These are phyloP conservation scores for Auriscalpium microsporum DNA, from an alignment of 768 basidiomycete genomes.

Conservation along the genomic window DNA sequence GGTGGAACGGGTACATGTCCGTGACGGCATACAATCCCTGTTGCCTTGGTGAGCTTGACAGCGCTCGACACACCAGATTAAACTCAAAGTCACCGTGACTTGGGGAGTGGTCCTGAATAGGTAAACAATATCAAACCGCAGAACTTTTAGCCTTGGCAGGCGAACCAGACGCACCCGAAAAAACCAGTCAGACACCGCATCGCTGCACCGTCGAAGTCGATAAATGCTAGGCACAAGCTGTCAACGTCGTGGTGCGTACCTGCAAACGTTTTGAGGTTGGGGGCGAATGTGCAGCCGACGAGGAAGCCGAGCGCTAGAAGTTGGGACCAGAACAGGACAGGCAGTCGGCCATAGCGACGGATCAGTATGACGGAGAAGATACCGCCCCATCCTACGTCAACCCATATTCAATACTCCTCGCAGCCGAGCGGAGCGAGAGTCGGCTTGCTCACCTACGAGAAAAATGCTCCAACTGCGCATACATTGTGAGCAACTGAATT, in stretches of 20 bases:
- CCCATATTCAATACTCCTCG: background rate
- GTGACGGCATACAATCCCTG: slow-evolving; percentile 54
- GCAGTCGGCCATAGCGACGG: slow-evolving; percentile 54
- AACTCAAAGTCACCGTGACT: slow-evolving; percentile 31
- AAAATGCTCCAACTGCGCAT: slow-evolving; percentile 54
- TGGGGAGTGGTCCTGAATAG: slow-evolving; percentile 46
- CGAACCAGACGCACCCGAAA: slow-evolving; percentile 44
- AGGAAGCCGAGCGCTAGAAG: slow-evolving; percentile 49
- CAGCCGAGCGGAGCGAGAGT: slow-evolving; percentile 4
- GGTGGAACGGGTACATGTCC: slow-evolving; percentile 61
- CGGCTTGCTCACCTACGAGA: slow-evolving; percentile 34
- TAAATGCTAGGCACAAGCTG: slow-evolving; percentile 10
- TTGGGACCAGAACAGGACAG: slow-evolving; percentile 65
- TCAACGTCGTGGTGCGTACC: slow-evolving; percentile 42
- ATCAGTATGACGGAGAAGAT: slow-evolving; percentile 58
- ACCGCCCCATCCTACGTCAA: slow-evolving; percentile 45
- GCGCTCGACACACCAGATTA: background rate
- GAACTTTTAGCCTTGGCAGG: slow-evolving; percentile 43
- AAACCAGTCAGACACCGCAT: slow-evolving; percentile 52
- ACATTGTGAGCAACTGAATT: slow-evolving; percentile 3
- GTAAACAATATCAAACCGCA: slow-evolving; percentile 20
- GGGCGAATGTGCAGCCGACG: slow-evolving; percentile 49
- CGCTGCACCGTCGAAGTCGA: slow-evolving; percentile 28
- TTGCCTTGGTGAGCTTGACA: too few species aligned
- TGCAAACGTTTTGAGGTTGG: slow-evolving; percentile 46